Evolutionary conservation across 139 green algal genomes (phyloP), one percentile per base, ranked within the genome.

Genomic region (Ettlia oleoabundans): DNA sequence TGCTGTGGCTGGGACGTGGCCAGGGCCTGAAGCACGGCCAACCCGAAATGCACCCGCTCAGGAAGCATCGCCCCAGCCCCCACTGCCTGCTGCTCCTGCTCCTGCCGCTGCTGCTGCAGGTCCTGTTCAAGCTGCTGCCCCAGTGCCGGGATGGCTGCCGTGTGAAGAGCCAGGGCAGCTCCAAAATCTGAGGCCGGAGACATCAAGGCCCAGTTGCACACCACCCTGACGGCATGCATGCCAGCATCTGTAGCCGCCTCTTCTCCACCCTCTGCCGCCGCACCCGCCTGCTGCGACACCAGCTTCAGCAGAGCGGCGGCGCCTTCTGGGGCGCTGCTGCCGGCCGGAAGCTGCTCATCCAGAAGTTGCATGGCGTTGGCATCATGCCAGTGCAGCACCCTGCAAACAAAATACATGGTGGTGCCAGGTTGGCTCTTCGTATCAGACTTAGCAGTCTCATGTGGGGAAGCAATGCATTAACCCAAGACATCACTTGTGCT

Each of bases 321-420:
- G 28, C 63, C 64, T 18, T 43, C 42, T 32, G 73, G 52, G 3
- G 35, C 37, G 53, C 73, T 68, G 73, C 35, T n/a, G 73, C 73
- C 73, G 0, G 35, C 37, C n/a, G 18, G 42, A 30, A 65, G 64
- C 43, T 82, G 77, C 4, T 21, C 22, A 26, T 82, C 77, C 33
- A 82, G 43, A 32, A 82, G 77, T 33, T 82, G 63, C 43, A 76
- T 30, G n/a, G 77, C 77, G 15, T 75, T 75, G 30, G 38, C 47
- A 47, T 82, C 77, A 15, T 63, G 41, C 64, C 43, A 65, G 35
- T 30, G 47, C 24, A 82, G 77, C 63, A 82, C 77, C 63, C 77
- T 82, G 77, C 58, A 63, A 37, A 7, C 10, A 30, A 41, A 33
- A 19, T 7, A 55, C 6, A 10, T 3, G 21, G 13, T 33, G 66